These are phyloP conservation scores for Alliaria petiolata DNA, from an alignment of 345 rosid species.

Conservation along the genomic window DNA sequence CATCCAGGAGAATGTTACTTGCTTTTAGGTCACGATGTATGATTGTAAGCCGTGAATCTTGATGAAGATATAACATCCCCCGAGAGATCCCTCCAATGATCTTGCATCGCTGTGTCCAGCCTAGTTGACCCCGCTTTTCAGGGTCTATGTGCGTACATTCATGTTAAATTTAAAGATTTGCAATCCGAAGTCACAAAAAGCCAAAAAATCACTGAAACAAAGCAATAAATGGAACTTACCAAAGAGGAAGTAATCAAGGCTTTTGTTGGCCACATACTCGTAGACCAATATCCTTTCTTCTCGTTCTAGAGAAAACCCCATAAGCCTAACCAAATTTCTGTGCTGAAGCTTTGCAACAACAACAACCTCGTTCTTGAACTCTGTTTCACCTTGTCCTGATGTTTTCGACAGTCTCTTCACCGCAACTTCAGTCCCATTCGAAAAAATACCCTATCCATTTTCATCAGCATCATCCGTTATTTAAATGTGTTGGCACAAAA, in stretches of 20 bases:
- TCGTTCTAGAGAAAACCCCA: conserved; percentile 18
- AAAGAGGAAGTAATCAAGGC: conserved; percentile 31
- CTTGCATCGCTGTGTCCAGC: conserved; percentile 45
- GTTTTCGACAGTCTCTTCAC: conserved; percentile 24
- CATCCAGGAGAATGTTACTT: conserved; percentile 53
- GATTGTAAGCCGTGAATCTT: conserved; percentile 48
- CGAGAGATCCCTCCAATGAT: conserved; percentile 47
- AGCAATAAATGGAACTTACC: conserved; percentile 3
- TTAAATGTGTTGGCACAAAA: not conserved
- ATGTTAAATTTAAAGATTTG: not conserved
- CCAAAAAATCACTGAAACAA: not conserved
- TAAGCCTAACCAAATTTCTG: conserved; percentile 23
- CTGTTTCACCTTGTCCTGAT: conserved; percentile 29
- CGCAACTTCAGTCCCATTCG: conserved; percentile 22
- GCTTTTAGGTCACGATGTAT: conserved; percentile 64
- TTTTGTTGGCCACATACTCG: conserved; percentile 29
- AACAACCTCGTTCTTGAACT: conserved; percentile 33
- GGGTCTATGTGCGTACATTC: conserved; percentile 37
- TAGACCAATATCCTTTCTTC: conserved; percentile 28
- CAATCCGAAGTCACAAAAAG: not conserved
- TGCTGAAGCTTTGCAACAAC: conserved; percentile 31
- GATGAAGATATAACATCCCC: conserved; percentile 42
- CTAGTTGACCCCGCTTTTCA: conserved; percentile 21
- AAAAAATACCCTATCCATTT: conserved; percentile 7
- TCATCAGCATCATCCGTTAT: not conserved